Evolutionary conservation across 345 rosid genomes (phyloP).

Genomic region (Ceriops tagal): DNA sequence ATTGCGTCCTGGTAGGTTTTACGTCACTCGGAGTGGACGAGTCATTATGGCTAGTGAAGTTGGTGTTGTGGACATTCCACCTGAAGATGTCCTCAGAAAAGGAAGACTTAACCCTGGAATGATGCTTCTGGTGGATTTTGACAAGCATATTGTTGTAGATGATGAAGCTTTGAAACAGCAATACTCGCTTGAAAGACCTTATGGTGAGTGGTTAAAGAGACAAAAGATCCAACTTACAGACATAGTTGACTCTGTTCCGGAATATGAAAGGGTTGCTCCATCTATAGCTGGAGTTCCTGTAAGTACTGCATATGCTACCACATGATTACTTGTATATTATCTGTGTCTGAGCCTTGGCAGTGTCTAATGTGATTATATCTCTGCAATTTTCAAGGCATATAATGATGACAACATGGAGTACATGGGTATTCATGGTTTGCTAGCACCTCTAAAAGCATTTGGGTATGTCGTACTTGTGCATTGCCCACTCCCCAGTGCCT

Average conservation of each 20-base stretch:
- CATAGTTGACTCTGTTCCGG: conserved; percentile 63
- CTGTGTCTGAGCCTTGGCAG: not conserved
- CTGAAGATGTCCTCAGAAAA: conserved; percentile 90
- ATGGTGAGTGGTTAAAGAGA: conserved; percentile 85
- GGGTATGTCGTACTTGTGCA: conserved; percentile 51
- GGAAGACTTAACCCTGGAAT: conserved; percentile 99
- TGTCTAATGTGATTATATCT: conserved; percentile 9
- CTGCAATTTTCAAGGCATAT: conserved; percentile 48
- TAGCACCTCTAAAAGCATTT: conserved; percentile 91
- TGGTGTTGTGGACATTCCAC: conserved; percentile 91
- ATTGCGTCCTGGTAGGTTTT: conserved; percentile 96
- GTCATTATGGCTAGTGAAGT: conserved; percentile 99
- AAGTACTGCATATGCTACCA: conserved; percentile 20
- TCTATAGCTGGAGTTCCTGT: conserved; percentile 71
- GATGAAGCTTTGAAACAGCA: conserved; percentile 95
- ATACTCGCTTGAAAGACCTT: conserved; percentile 84
- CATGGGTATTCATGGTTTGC: conserved; percentile 84
- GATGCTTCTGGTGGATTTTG: conserved; percentile 99
- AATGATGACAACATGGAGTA: conserved; percentile 69
- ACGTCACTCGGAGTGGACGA: conserved; percentile 78
- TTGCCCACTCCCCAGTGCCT: not conserved
- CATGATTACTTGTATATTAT: not conserved
- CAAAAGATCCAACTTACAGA: conserved; percentile 82
- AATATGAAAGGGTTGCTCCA: conserved; percentile 55
- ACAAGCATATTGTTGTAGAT: conserved; percentile 89